These are phyloP conservation scores for Paracoccidioides brasiliensis DNA, from an alignment of 2,329 filamentous ascomycete genomes.

Conservation along the genomic window DNA sequence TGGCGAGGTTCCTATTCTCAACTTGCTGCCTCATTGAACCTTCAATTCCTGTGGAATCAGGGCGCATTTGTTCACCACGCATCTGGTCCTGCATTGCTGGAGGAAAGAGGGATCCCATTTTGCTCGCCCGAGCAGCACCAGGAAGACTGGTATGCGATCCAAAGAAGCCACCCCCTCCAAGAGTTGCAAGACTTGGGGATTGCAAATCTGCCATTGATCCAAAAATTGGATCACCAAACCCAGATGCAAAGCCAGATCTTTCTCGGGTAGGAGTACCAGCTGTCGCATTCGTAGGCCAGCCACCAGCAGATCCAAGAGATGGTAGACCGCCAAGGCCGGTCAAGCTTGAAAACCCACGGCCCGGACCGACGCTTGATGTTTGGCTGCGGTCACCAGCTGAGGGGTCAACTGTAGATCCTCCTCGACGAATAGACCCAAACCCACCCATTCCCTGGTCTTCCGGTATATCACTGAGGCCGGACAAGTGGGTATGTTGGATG, in stretches of 20 bases:
- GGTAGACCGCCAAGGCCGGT: conserved; percentile 40
- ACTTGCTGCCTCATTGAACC: conserved; percentile 49
- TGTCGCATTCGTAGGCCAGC: conserved; percentile 46
- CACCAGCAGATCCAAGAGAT: conserved; percentile 37
- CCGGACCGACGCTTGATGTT: conserved; percentile 65
- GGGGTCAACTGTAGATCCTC: conserved; percentile 41
- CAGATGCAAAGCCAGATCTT: conserved; percentile 36
- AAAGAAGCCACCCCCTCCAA: conserved; percentile 44
- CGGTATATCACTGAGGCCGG: conserved; percentile 41
- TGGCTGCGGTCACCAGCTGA: conserved; percentile 82
- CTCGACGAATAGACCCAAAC: conserved; percentile 45
- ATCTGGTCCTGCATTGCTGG: conserved; percentile 83
- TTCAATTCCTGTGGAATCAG: conserved; percentile 45
- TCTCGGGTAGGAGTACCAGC: conserved; percentile 61
- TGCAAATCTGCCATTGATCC: conserved; percentile 65
- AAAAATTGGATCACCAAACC: conserved; percentile 53
- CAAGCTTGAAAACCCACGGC: conserved; percentile 55
- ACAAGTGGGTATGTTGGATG: conserved; percentile 38
- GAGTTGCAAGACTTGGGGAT: conserved; percentile 27
- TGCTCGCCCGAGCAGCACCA: conserved; percentile 58
- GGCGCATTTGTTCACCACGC: conserved; percentile 48
- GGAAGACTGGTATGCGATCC: conserved; percentile 44
- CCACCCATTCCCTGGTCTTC: conserved; percentile 35
- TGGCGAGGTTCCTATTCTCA: conserved; percentile 41
- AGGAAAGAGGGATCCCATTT: conserved; percentile 78